These are phyloP conservation scores for Candida adriatica DNA, from an alignment of 805 yeast species.

Conservation along the genomic window DNA sequence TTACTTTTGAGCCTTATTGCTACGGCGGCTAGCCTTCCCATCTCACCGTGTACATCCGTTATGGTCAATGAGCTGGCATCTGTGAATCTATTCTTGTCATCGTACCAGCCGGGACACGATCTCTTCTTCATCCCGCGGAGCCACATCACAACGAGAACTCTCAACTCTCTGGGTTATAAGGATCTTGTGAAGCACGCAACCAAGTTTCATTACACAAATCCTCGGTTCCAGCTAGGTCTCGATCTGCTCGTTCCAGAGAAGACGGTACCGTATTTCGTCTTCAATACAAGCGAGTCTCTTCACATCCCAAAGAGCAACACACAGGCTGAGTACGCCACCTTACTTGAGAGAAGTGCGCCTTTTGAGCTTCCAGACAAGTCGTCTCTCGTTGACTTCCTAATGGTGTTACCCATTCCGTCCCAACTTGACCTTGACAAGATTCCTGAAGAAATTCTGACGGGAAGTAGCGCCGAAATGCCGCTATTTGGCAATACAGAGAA, in stretches of 20 bases:
- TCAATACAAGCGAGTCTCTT: slow-evolving; percentile 27
- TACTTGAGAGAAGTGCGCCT: slow-evolving; percentile 30
- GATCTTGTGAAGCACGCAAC: slow-evolving; percentile 22
- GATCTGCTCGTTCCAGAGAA: slow-evolving; percentile 28
- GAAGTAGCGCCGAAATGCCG: slow-evolving; percentile 16
- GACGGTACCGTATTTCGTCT: slow-evolving; percentile 31
- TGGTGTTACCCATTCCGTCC: slow-evolving; percentile 30
- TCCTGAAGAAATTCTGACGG: slow-evolving; percentile 7
- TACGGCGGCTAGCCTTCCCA: too few species aligned
- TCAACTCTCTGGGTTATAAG: slow-evolving; percentile 23
- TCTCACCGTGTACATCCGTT: too few species aligned
- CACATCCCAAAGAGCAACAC: slow-evolving; percentile 11
- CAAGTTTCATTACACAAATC: slow-evolving; percentile 13
- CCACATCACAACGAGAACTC: slow-evolving; percentile 18
- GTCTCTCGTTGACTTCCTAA: slow-evolving; percentile 30
- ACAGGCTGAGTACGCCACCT: slow-evolving; percentile 18
- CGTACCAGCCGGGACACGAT: slow-evolving; percentile 12
- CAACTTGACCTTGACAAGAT: slow-evolving; percentile 16
- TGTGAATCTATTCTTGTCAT: too few species aligned
- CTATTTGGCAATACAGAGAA: slow-evolving; percentile 23
- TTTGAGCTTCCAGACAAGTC: slow-evolving; percentile 32
- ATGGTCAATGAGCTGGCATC: too few species aligned
- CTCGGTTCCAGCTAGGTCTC: slow-evolving; percentile 9
- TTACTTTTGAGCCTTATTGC: too few species aligned
- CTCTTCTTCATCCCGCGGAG: slow-evolving; percentile 25